Evolutionary conservation across 225 moss, liverwort and hornwort species (phyloP).

Genomic region (Marchantia paleacea): DNA sequence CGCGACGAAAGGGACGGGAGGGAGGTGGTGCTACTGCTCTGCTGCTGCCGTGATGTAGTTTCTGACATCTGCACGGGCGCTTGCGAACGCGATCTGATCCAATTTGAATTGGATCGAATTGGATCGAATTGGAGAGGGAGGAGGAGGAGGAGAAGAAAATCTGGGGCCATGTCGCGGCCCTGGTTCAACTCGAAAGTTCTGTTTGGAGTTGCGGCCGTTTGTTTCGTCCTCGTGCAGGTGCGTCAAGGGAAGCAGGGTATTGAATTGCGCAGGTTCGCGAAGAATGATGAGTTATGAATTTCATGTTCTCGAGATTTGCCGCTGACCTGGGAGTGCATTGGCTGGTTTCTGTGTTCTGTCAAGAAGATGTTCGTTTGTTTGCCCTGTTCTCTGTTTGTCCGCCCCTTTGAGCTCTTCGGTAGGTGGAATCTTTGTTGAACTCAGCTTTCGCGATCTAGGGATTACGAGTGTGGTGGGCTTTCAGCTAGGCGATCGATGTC

Average conservation of each 20-base stretch:
- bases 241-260: background rate
- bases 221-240: constrained; percentile 41
- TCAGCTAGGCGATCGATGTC: background rate
- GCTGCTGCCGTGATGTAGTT: no score
- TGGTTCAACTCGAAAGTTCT: constrained; percentile 21
- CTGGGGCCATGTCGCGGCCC: constrained; percentile 33
- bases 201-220: constrained; percentile 33
- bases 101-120: no score
- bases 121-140: background rate
- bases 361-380: background rate
- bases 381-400: background rate
- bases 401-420: background rate
- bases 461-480: background rate
- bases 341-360: background rate
- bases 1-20: no score
- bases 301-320: no score
- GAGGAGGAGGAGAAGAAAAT: background rate
- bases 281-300: background rate
- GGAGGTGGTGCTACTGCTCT: no score
- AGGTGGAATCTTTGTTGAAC: background rate
- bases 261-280: background rate
- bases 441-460: background rate
- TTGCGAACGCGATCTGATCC: no score
- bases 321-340: no score
- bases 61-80: no score